These are phyloP conservation scores for Deinandra increscens DNA, from an alignment of 129 eudicot species.

Conservation along the genomic window DNA sequence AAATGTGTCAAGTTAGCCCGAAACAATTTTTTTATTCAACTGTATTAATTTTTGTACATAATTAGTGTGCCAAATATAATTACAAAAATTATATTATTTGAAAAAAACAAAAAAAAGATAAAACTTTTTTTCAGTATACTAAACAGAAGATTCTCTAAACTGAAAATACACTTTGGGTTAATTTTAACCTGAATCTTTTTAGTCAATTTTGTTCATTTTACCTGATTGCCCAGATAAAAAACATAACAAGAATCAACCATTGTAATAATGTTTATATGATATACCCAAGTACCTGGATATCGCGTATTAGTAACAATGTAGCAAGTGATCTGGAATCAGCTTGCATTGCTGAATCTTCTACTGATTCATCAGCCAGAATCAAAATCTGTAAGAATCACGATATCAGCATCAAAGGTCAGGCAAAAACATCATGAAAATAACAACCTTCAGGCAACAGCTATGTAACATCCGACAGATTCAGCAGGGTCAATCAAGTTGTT, in stretches of 20 bases:
- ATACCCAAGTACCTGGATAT: constrained; percentile 63
- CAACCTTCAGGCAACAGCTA: neutral
- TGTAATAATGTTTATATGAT: neutral
- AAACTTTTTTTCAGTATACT: neutral
- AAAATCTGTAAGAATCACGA: constrained; percentile 57
- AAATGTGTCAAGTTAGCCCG: too few relatives aligned
- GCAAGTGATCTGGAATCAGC: constrained; percentile 95
- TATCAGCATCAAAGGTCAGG: constrained; percentile 21
- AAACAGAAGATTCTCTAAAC: neutral
- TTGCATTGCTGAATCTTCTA: constrained; percentile 91
- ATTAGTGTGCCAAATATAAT: neutral
- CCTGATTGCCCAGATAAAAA: neutral
- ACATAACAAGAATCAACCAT: neutral
- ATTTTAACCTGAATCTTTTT: neutral
- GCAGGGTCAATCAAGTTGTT: too few relatives aligned
- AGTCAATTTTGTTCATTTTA: neutral
- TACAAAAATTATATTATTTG: neutral
- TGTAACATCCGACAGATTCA: too few relatives aligned
- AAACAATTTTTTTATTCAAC: too few relatives aligned
- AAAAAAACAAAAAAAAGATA: too few relatives aligned
- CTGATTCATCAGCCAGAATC: constrained; percentile 90
- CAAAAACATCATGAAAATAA: neutral
- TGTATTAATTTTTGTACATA: neutral
- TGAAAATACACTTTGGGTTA: neutral
- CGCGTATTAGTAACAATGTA: constrained; percentile 76